Base-by-base conservation (phyloP, 2,329 filamentous ascomycete species). In the Chaetomiaceae sp. region DNA sequence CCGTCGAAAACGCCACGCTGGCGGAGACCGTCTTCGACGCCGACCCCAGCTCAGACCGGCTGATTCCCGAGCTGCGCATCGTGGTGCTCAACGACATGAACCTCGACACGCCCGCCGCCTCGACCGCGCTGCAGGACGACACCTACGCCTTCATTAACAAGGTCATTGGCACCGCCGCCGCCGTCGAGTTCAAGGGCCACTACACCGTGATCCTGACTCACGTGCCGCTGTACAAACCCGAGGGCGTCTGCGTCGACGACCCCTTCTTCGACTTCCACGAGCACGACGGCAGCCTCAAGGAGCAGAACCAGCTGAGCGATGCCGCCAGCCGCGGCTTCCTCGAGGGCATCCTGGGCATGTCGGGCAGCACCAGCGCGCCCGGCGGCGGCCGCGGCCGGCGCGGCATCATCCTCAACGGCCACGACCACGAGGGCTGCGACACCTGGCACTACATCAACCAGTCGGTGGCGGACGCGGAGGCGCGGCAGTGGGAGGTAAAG, bases 361-460 rank as follows among this genome's bases (percentile, higher is more conserved):
- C 73, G 58, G 79, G 76, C 6, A 76, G 86, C 52, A 58, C 68
- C 1, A 64, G 69, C 24, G 84, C 78, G 0, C 70, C 79, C 1
- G 80, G 72, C 0, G 62, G 66, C 10, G 88, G 88, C 1, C 68
- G 69, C 42, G 88, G 88, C 1, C 74, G 88, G 14, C 76, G 72
- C 8, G 90, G 91, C 1, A 68, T 97, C 6, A 81, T 98, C 20
- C 68, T 98, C 32, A 96, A 90, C 39, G 93, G 93, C 0, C 93
- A 98, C 62, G 93, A 98, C 61, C 93, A 98, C 64, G 87, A 86
- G 56, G 93, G 93, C 6, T 98, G 93, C 62, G 89, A 97, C 65
- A 85, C 84, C 7, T 84, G 85, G 60, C 93, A 98, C 69, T 91
- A 78, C 59, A 75, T 88, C 61, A 83, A 86, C 64, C 81, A 84